Conservation (phyloP, 2,329 filamentous ascomycete genomes). For the Fulvia fulva region DNA sequence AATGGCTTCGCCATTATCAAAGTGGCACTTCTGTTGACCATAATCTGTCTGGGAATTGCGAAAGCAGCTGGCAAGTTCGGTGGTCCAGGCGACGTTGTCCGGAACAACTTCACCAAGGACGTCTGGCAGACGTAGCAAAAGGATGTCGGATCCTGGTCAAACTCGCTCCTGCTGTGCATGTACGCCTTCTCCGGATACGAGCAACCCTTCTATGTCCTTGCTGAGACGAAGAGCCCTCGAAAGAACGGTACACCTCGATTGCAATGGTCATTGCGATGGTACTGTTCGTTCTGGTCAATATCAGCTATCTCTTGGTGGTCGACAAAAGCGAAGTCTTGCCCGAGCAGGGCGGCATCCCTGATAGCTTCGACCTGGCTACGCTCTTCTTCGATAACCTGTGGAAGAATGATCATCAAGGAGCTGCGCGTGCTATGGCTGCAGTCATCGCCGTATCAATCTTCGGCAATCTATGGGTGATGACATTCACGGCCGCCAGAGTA, state of each 20-base stretch:
- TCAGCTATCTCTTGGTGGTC: slow-evolving; percentile 33
- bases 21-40: slow-evolving; percentile 45
- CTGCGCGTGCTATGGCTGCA: slow-evolving; percentile 42
- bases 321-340: slow-evolving; percentile 17
- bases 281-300: slow-evolving; percentile 26
- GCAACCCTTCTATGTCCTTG: slow-evolving; percentile 44
- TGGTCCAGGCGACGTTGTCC: slow-evolving; percentile 15
- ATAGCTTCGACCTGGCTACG: slow-evolving; percentile 24
- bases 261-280: slow-evolving; percentile 31
- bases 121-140: slow-evolving; percentile 24
- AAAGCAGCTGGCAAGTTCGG: slow-evolving; percentile 24
- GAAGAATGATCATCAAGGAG: slow-evolving; percentile 12
- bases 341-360: slow-evolving; percentile 1
- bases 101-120: slow-evolving; percentile 27
- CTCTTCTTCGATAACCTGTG: slow-evolving; percentile 30
- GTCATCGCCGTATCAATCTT: slow-evolving; percentile 53
- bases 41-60: slow-evolving; percentile 40
- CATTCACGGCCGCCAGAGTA: slow-evolving; percentile 53
- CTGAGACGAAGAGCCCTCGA: slow-evolving; percentile 40
- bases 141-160: slow-evolving; percentile 32
- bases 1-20: slow-evolving; percentile 52
- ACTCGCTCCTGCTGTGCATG: slow-evolving; percentile 45
- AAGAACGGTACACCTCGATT: slow-evolving; percentile 31
- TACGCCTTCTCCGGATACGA: slow-evolving; percentile 42
- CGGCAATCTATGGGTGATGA: slow-evolving; percentile 56